These are phyloP conservation scores for Amanita molliuscula DNA, from an alignment of 768 basidiomycete species.

Conservation along the genomic window DNA sequence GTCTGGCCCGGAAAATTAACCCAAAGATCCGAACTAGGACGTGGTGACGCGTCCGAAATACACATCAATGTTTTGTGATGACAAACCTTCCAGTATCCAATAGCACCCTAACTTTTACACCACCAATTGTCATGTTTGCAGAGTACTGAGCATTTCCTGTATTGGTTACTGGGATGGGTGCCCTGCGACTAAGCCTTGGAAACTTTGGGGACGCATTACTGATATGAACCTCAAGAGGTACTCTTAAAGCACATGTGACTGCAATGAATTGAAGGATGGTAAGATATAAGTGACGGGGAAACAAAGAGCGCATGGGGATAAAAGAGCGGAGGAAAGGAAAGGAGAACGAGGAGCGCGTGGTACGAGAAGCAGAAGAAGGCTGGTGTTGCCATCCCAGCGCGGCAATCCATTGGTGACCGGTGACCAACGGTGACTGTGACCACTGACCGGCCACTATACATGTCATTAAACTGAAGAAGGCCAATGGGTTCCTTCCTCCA, in stretches of 20 bases:
- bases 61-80: not conserved
- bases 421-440: too few species aligned
- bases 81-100: conserved; percentile 69
- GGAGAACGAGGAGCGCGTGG: not conserved
- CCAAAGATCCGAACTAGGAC: conserved; percentile 65
- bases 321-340: conserved; percentile 11
- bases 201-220: conserved; percentile 12
- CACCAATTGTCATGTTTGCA: conserved; percentile 59
- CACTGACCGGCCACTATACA: too few species aligned
- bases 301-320: conserved; percentile 26
- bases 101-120: conserved; percentile 44
- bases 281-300: conserved; percentile 32
- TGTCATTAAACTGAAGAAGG: conserved; percentile 9
- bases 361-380: too few species aligned
- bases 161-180: conserved; percentile 42
- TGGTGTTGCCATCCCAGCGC: too few species aligned
- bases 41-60: conserved; percentile 1
- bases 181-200: conserved; percentile 20
- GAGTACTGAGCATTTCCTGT: conserved; percentile 68
- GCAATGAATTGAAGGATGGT: conserved; percentile 23
- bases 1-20: conserved; percentile 38
- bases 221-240: conserved; percentile 29
- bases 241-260: conserved; percentile 23
- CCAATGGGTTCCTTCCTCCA: not conserved
- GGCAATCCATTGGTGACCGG: too few species aligned